Conservation (phyloP, 78 protist genomes). For the Pelomyxa schiedti region DNA sequence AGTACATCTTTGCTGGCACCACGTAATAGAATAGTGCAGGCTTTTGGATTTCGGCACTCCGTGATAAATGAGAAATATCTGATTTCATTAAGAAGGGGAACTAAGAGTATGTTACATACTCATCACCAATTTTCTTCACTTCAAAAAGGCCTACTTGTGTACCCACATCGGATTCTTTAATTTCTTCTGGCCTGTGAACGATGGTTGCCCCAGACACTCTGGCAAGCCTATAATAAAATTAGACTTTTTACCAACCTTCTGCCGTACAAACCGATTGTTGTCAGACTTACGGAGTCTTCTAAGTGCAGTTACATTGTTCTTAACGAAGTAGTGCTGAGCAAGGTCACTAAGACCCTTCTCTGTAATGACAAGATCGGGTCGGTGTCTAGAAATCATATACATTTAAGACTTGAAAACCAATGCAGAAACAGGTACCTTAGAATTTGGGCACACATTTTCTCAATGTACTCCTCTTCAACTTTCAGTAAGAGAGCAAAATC, state of each 20-base stretch:
- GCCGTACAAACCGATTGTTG: slow-evolving; percentile 96
- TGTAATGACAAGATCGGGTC: slow-evolving; percentile 98
- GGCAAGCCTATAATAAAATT: too few species aligned
- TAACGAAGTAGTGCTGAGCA: slow-evolving; percentile 85
- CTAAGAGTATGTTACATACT: slow-evolving; percentile 19
- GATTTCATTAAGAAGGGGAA: not conserved
- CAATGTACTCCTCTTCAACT: slow-evolving; percentile 89
- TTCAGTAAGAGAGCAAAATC: slow-evolving; percentile 68
- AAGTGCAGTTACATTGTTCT: slow-evolving; percentile 86
- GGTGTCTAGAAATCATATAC: too few species aligned
- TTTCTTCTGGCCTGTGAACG: slow-evolving; percentile 81
- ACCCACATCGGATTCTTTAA: slow-evolving; percentile 91
- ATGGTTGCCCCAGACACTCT: slow-evolving; percentile 97
- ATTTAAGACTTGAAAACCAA: too few species aligned
- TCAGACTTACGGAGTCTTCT: slow-evolving; percentile 96
- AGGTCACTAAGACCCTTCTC: slow-evolving; percentile 96
- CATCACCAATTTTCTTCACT: slow-evolving; percentile 94
- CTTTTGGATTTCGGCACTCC: slow-evolving; percentile 93
- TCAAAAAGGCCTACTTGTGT: slow-evolving; percentile 85
- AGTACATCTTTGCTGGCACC: slow-evolving; percentile 98
- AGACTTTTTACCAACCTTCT: too few species aligned
- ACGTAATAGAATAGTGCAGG: slow-evolving; percentile 96
- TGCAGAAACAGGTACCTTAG: too few species aligned
- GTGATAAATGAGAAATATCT: slow-evolving; percentile 90
- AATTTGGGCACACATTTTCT: slow-evolving; percentile 72